Evolutionary conservation across 2,329 filamentous ascomycete genomes (phyloP).

Genomic region (Ophiosphaerella korrae): DNA sequence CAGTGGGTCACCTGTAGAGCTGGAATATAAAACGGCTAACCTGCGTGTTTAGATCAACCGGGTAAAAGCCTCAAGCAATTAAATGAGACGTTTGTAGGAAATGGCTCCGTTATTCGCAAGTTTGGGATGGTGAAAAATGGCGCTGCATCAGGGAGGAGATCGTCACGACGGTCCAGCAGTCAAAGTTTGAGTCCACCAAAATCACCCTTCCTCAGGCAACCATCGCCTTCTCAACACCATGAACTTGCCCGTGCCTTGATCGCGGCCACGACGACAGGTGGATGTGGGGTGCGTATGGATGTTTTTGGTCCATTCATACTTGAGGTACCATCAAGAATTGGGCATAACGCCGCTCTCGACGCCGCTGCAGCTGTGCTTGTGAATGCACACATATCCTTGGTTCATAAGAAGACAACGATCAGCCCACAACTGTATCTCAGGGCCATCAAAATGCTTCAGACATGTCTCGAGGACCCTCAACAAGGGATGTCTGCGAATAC

Average conservation of each 20-base stretch:
- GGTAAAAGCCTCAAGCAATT: constrained; percentile 26
- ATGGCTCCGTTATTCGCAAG: constrained; percentile 36
- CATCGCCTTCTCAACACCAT: constrained; percentile 33
- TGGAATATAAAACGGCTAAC: constrained; percentile 2
- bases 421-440: constrained; percentile 35
- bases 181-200: constrained; percentile 17
- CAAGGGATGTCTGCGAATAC: constrained; percentile 41
- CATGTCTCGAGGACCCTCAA: constrained; percentile 32
- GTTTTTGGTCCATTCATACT: constrained; percentile 40
- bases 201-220: constrained; percentile 24
- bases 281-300: constrained; percentile 36
- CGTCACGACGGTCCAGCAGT: constrained; percentile 13
- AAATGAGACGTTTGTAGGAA: constrained; percentile 30
- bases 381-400: constrained; percentile 32
- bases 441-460: constrained; percentile 38
- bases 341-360: constrained; percentile 39
- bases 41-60: constrained; percentile 11
- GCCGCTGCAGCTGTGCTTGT: constrained; percentile 39
- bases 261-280: constrained; percentile 29
- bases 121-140: constrained; percentile 29
- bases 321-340: constrained; percentile 37
- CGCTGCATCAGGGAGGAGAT: constrained; percentile 6
- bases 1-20: neutral
- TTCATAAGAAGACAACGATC: constrained; percentile 28
- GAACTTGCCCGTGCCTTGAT: constrained; percentile 36